Percentiles rank a stretch among this genome's conserved stretches.
phyloP scores from a whole-genome alignment of 2,329 filamentous ascomycete species.

The Fusarium sp. region DNA sequence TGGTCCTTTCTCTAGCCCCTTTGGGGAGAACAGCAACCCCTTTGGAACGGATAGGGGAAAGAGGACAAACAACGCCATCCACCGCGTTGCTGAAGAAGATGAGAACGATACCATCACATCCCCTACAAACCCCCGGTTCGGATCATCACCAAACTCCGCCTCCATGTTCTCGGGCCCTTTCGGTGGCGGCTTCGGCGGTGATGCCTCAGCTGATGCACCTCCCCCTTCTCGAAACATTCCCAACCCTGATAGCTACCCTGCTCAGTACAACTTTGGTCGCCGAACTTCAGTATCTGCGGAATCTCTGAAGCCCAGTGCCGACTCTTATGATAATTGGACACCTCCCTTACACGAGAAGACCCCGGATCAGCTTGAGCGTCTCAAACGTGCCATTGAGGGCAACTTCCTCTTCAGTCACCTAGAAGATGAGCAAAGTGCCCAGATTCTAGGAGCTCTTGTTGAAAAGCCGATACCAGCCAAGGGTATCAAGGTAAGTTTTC shows the following conservation, averaged over 20 bases:
- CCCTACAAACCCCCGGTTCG: slow-evolving; percentile 75
- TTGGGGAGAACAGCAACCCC: slow-evolving; percentile 66
- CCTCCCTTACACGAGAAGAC: slow-evolving; percentile 89
- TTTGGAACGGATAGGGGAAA: slow-evolving; percentile 46
- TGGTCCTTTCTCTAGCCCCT: slow-evolving; percentile 81
- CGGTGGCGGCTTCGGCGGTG: slow-evolving; percentile 59
- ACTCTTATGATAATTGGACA: slow-evolving; percentile 88
- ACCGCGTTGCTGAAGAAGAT: slow-evolving; percentile 82
- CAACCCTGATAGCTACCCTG: slow-evolving; percentile 80
- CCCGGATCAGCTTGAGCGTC: slow-evolving; percentile 80
- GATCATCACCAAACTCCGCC: slow-evolving; percentile 54
- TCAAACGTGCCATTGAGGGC: slow-evolving; percentile 83
- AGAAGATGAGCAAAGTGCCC: slow-evolving; percentile 90
- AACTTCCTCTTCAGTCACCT: slow-evolving; percentile 97
- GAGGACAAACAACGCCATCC: slow-evolving; percentile 54
- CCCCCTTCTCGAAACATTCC: slow-evolving; percentile 63
- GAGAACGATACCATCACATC: slow-evolving; percentile 82
- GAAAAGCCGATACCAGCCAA: slow-evolving; percentile 97
- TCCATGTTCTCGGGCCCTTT: slow-evolving; percentile 64
- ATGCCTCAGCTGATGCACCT: slow-evolving; percentile 62
- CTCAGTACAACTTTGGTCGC: slow-evolving; percentile 92
- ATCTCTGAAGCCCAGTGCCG: slow-evolving; percentile 89
- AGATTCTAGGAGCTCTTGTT: slow-evolving; percentile 89
- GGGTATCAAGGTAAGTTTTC: slow-evolving; percentile 74
- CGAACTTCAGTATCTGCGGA: slow-evolving; percentile 97